Evolutionary conservation across 768 basidiomycete species (phyloP).

Genomic region (Chalciporus piperatus): DNA sequence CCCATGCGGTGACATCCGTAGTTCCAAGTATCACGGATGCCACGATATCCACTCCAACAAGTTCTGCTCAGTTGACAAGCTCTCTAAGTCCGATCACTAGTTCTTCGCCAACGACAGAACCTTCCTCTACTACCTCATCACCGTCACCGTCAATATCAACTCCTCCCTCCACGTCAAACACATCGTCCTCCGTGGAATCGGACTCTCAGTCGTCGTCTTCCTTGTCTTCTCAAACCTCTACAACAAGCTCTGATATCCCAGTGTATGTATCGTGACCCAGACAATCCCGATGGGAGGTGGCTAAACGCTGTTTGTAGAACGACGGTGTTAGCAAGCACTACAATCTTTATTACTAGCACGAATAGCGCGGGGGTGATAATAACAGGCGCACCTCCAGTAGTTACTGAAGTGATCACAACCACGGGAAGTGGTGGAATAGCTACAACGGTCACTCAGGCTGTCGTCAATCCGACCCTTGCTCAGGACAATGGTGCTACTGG

Average conservation of each 20-base stretch:
- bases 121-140: constrained; percentile 8
- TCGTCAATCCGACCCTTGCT: constrained; percentile 70
- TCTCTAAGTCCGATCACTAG: constrained; percentile 9
- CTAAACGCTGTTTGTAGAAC: constrained; percentile 39
- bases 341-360: constrained; percentile 59
- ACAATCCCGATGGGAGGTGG: not conserved
- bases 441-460: constrained; percentile 59
- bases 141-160: constrained; percentile 15
- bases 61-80: constrained; percentile 22
- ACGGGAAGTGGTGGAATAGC: constrained; percentile 52
- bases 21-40: constrained; percentile 18
- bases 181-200: constrained; percentile 9
- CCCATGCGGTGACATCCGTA: constrained; percentile 15
- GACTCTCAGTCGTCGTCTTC: constrained; percentile 4
- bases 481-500: constrained; percentile 41
- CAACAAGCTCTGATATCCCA: constrained; percentile 12
- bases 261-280: constrained; percentile 25
- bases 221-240: constrained; percentile 8
- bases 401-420: constrained; percentile 57
- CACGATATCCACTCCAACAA: constrained; percentile 16
- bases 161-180: constrained; percentile 13
- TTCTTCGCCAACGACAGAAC: constrained; percentile 9
- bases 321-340: constrained; percentile 45
- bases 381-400: constrained; percentile 49
- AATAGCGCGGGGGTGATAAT: constrained; percentile 48